These are phyloP conservation scores for Monilinia laxa DNA, from an alignment of 2,329 filamentous ascomycete genomes.

Conservation along the genomic window DNA sequence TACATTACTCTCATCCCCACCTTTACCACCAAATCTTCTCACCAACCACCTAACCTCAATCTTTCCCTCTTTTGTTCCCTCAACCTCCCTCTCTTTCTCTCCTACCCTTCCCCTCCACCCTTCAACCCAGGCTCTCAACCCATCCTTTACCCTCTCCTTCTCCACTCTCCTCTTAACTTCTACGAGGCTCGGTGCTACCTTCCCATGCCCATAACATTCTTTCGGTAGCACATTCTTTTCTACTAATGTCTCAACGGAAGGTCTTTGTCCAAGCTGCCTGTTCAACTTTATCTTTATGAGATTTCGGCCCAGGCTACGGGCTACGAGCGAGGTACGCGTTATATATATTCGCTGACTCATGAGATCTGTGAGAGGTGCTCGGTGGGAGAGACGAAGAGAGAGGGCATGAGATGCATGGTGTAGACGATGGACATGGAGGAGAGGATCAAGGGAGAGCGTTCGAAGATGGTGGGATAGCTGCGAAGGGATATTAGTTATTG, in stretches of 20 bases:
- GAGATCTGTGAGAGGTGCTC: conserved; percentile 61
- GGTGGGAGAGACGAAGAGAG: conserved; percentile 55
- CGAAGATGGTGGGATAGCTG: conserved; percentile 56
- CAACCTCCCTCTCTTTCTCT: conserved; percentile 49
- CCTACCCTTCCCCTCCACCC: conserved; percentile 41
- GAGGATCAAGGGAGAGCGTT: conserved; percentile 60
- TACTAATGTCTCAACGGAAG: conserved; percentile 59
- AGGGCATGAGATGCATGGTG: conserved; percentile 56
- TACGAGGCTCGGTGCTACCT: conserved; percentile 58
- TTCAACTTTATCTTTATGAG: conserved; percentile 64
- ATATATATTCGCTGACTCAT: conserved; percentile 65
- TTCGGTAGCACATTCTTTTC: conserved; percentile 62
- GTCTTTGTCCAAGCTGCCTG: conserved; percentile 58
- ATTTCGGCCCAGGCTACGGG: conserved; percentile 60
- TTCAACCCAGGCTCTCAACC: conserved; percentile 62
- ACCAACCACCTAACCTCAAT: conserved; percentile 43
- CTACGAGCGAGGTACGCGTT: conserved; percentile 63
- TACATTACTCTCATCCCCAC: conserved; percentile 49
- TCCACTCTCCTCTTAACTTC: conserved; percentile 62
- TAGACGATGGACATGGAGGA: conserved; percentile 63
- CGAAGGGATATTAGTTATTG: background rate
- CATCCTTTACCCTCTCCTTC: conserved; percentile 66
- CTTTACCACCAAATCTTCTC: conserved; percentile 42
- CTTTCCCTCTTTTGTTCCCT: conserved; percentile 26
- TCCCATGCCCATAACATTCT: conserved; percentile 54